Base-by-base conservation (phyloP, 192 early-diverging fungal species). In the Coemansia sp. region DNA sequence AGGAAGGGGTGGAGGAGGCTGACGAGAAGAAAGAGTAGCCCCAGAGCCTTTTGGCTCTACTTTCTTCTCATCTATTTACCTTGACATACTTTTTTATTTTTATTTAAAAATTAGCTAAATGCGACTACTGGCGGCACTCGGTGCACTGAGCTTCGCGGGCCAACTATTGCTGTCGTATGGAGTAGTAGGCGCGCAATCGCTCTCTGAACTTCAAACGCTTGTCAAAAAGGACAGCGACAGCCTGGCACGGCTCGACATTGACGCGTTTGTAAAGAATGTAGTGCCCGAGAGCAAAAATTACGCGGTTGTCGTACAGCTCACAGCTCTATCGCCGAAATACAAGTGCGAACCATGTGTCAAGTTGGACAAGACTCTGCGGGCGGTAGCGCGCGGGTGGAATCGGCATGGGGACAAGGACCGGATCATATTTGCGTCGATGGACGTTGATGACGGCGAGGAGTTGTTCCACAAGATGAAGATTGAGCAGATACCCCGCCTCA, bases 231-330 rank as follows among this genome's bases (percentile, higher is more conserved):
- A 82, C 64, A n/a, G 50, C 24, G 79, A 82, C 36, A 71, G 75
- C 4, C 39, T 82, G 31, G 75, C 71, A 11, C 32, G 32, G 50
- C 73, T 82, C 7, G 55, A 62, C 68, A 59, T 76, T 19, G 58
- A 58, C 31, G 53, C 44, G 17, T 82, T 82, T 32, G 68, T 76
- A 46, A 72, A 76, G 65, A 62, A 82, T 22, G 79, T 76, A 24
- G 75, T 82, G 6, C 20, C 61, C 4, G 79, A 82, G 46, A 60
- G 55, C 71, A 76, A 74, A 40, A 68, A 65, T 68, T 82, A 82
- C 58, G 69, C 79, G 20, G 79, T 82, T n/a, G 75, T 82, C 38
- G 67, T 82, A 36, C 79, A 82, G 71, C 71, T 82, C 20, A 82
- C 79, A 29, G 79, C 79, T 32, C 68, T 82, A 12, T 46, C 71